Evolutionary conservation across 2,329 filamentous ascomycete species (phyloP), one percentile per base, ranked within the genome.

Genomic region (Cordyceps tenuipes): DNA sequence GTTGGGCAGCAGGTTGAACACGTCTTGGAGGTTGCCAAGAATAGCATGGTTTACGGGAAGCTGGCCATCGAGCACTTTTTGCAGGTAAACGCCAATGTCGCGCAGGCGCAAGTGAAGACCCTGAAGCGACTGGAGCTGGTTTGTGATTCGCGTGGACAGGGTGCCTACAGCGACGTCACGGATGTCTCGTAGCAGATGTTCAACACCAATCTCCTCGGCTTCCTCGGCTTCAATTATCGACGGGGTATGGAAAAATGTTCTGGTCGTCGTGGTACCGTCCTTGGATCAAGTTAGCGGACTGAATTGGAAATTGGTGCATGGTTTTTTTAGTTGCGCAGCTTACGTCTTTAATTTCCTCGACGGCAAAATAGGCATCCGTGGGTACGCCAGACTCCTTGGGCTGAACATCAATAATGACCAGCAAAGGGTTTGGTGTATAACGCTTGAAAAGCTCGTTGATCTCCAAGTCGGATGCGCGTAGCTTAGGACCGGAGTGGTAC

Each of bases 361-460:
- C 91, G 5, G 94, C 94, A 79, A 99, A 99, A 79, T 99, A 99
- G 52, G 94, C 94, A 77, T 99, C 94, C 55, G 94, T 99, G 21
- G 94, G 94, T 58, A 99, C 94, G 63, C 94, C 94, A 21, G 96
- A 90, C 76, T 97, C 93, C 78, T 97, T 97, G 26, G 94, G 93
- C 76, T 97, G 93, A 64, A 99, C 94, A 72, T 99, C 94, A 68
- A 99, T 92, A 75, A 99, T 99, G 72, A 97, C 93, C 57, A 99
- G 83, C 66, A 99, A 80, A 55, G 94, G 94, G 71, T 97, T 96
- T 21, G 94, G 91, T 57, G 92, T 97, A 79, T 99, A 99, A 79
- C 92, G 86, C 82, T 99, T 99, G 85, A 99, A 97, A 62, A 99
- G 85, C 78, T 99, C 94, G 77, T 99, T 99, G 87, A 99, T 96